Conservation (phyloP, 1,139 yeast genomes). For the Zygosaccharomyces sapae region DNA sequence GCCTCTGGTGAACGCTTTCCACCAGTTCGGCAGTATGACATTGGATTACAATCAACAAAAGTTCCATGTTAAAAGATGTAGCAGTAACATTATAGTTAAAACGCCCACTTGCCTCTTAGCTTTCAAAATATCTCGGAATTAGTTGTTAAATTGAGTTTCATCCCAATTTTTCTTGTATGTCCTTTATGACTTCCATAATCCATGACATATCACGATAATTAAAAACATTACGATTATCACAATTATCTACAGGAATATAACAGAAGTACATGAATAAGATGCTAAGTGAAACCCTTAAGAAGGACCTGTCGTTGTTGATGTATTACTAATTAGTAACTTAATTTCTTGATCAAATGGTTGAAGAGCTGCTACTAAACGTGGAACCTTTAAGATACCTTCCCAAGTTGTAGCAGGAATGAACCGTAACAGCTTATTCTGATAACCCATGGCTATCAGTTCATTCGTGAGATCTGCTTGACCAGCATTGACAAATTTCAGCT, state of each 20-base stretch:
- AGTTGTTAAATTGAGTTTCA: too few relatives aligned
- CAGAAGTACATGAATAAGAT: not conserved
- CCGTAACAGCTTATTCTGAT: not conserved
- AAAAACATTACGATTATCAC: not conserved
- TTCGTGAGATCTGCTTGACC: not conserved
- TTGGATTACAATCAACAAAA: not conserved
- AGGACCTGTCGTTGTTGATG: not conserved
- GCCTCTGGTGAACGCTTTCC: conserved; percentile 9
- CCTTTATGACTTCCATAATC: not conserved
- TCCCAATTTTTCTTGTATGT: not conserved
- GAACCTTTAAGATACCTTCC: conserved; percentile 1
- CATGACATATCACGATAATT: not conserved
- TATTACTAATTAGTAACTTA: not conserved
- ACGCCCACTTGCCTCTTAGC: too few relatives aligned
- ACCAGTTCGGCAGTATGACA: conserved; percentile 6
- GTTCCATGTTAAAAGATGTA: not conserved
- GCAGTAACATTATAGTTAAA: too few relatives aligned
- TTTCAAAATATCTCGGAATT: too few relatives aligned
- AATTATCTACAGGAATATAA: not conserved
- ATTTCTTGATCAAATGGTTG: not conserved
- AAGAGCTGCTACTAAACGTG: conserved; percentile 3
- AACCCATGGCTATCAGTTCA: not conserved
- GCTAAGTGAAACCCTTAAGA: not conserved
- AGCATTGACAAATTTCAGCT: not conserved
- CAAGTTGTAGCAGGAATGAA: not conserved